Base-by-base conservation (phyloP, 148 eudicot species). In the Rhododendron mucronatum region DNA sequence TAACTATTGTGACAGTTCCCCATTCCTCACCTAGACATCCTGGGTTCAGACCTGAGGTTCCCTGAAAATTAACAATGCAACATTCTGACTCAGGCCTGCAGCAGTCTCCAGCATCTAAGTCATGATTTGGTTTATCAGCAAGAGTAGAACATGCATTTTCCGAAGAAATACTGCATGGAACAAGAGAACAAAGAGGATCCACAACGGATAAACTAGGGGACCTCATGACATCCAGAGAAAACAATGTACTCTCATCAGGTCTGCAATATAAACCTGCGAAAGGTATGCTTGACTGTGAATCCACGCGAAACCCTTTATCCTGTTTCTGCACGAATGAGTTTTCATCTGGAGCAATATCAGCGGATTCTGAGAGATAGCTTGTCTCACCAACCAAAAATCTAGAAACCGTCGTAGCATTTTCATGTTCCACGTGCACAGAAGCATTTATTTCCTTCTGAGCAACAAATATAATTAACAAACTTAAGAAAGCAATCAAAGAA, bases 151-250 rank as follows among this genome's bases (percentile, higher is more conserved):
- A 84, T 20, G 86, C 82, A 35, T 35, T 88, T 71, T 91, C 92
- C 28, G 93, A 85, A 69, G 94, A 84, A 84, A 95, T 87, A 87
- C 99, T 95, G 87, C 98, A 96, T n/a, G 99, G 99, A 82, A 96
- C 98, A 86, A 91, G 87, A 21, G 99, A 96, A 87, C 99, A 95
- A 85, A 95, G 93, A 82, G 99, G 95, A 89, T 96, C 99, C 59
- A 82, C n/a, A 41, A 55, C 85, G 41, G 95, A n/a, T n/a, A n/a
- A 82, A 91, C 84, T 86, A 51, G 91, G 91, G 87, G 93, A 91
- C 88, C 88, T 86, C 84, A 86, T 77, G 39, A 77, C 69, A 89
- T 89, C 93, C 80, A 90, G 94, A 89, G 90, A 90, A 78, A 89
- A 48, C 55, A 82, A 30, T 84, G 85, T 84, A 67, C n/a, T 86